Evolutionary conservation across 1,139 yeast genomes (phyloP), one percentile per base, ranked within the genome.

Genomic region (Chernovozyma aurita): DNA sequence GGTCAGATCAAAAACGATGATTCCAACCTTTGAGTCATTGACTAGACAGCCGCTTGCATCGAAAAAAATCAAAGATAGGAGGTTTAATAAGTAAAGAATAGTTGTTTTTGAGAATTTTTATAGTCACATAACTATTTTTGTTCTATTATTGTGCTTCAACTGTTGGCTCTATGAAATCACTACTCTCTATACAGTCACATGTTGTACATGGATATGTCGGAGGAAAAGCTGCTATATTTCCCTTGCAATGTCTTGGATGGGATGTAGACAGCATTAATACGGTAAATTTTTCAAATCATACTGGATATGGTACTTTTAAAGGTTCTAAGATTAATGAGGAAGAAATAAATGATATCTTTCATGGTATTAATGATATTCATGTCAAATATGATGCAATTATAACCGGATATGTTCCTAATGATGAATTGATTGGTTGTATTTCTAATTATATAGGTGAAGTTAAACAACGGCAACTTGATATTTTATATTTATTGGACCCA

Each of bases 401-500:
- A 14, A 57, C 64, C 22, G 72, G 72, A 2, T 65, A 65, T 42
- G 56, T 64, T 8, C 70, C 71, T 13, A 57, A 59, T 37, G 57
- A 60, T 2, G 49, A 51, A 6, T 53, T 67, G 21, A 55, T 67
- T 22, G 38, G 37, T 2, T 33, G 42, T 6, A 51, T 63, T 6
- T 40, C 47, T 20, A 39, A 42, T 1, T 44, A 46, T 33, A 39
- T 59, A 15, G 38, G 37, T 32, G 34, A 36, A 18, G 39, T 48
- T 22, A 52, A 51, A 35, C 21, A 29, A 26, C 38, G 31, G 21
- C 40, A 37, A 37, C 53, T 46, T 13, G 45, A 50, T 11, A 48
- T 62, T 4, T 28, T 57, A 45, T 84, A 94, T 80, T 64, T 88
- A 11, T 57, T 88, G 43, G 98, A 92, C 53, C 97, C 98, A 1